Evolutionary conservation across 805 yeast species (phyloP), one percentile per base, ranked within the genome.

Genomic region (Saccharomyces kudriavzevii): DNA sequence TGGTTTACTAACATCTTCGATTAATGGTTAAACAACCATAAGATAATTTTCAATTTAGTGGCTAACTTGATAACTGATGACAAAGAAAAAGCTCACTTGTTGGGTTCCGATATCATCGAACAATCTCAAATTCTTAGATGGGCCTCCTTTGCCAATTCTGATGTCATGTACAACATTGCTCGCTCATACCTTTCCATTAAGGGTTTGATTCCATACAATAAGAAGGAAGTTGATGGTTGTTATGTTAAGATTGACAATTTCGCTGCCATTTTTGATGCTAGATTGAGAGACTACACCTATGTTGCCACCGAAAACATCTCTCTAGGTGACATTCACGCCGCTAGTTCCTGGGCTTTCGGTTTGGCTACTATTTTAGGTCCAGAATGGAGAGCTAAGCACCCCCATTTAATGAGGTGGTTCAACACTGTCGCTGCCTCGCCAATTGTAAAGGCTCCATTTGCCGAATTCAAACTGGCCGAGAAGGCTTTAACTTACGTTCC

Each of bases 131-230:
- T 90, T 65, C 69, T 89, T 64, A 83, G 76, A 74, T 89, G 95
- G 94, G 62, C 83, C 67, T 87, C 96, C 8, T 76, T 86, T 61
- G 74, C 82, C 69, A 88, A 85, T 79, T 65, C 82, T 60, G 96
- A 90, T 65, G 60, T 85, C 55, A 68, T 84, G 61, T 61, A 74
- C 40, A 63, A 71, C 51, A 62, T 77, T 52, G 77, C 78, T 56
- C 60, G 58, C 40, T 79, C 80, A 62, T 77, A 85, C 73, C 67
- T 72, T 54, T 84, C 87, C 60, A 65, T 84, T 54, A 62, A 70
- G 35, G 96, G 96, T 64, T 67, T 63, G 49, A 67, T 57, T 52
- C 91, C 94, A 61, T 89, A 80, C 87, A 86, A 89, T 87, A 87
- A 88, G 82, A 85, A 84, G 59, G 68, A 59, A 52, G 79, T 79